Conservation (phyloP, 2,329 filamentous ascomycete genomes). For the Trichoderma oligosporum region DNA sequence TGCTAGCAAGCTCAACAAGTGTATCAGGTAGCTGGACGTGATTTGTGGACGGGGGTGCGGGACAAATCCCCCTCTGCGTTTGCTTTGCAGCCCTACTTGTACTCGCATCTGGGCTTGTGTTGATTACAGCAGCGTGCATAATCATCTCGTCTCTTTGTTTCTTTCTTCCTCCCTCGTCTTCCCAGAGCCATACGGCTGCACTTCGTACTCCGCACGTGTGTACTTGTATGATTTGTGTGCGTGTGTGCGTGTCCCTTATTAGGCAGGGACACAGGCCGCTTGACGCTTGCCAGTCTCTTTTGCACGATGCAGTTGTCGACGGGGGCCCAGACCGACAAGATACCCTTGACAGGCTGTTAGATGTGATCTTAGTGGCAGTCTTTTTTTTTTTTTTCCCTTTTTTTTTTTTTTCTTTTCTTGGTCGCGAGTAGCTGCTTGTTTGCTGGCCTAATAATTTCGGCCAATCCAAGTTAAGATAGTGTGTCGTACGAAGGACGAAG, state of each 20-base stretch:
- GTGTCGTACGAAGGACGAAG: too few relatives aligned
- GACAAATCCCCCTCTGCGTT: conserved; percentile 17
- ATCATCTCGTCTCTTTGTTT: neutral
- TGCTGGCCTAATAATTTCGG: conserved; percentile 8
- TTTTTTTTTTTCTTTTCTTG: neutral
- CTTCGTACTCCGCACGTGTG: neutral
- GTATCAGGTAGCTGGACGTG: conserved; percentile 15
- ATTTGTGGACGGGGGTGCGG: conserved; percentile 19
- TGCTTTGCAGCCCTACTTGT: conserved; percentile 16
- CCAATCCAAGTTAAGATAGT: conserved; percentile 7
- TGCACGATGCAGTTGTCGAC: neutral
- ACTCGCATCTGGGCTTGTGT: conserved; percentile 1
- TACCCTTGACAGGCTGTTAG: neutral
- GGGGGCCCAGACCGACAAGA: conserved; percentile 8
- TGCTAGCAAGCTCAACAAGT: conserved; percentile 12
- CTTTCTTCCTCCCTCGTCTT: neutral
- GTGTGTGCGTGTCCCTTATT: conserved; percentile 1
- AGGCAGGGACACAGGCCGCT: conserved; percentile 12
- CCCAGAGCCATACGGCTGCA: neutral
- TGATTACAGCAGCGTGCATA: conserved; percentile 14
- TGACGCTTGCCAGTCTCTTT: neutral
- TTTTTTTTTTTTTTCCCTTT: conserved; percentile 2
- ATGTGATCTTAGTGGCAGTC: conserved; percentile 1
- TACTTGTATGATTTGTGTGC: neutral
- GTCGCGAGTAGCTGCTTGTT: conserved; percentile 8